Conservation (phyloP, 768 basidiomycete species). For the Tremella mesenterica region DNA sequence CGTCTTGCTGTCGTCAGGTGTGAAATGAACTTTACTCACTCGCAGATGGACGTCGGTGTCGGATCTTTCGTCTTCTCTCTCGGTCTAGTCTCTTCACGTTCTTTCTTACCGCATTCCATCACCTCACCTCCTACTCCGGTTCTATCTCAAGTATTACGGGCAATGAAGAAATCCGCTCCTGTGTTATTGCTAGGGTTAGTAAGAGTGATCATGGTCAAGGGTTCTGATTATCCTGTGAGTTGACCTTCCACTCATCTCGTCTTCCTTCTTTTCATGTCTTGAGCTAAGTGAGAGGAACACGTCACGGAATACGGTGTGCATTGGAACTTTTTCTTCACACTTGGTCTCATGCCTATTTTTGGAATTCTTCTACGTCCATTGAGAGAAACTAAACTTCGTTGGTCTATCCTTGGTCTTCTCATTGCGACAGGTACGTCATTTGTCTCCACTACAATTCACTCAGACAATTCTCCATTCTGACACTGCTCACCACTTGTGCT, state of each 20-base stretch:
- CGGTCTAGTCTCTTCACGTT: slow-evolving; percentile 65
- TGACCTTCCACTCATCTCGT: background rate
- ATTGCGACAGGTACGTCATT: slow-evolving; percentile 49
- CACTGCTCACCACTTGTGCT: background rate
- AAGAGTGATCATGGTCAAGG: slow-evolving; percentile 78
- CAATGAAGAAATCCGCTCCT: slow-evolving; percentile 57
- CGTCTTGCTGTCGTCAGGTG: no score
- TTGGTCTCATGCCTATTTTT: slow-evolving; percentile 67
- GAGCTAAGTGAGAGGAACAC: slow-evolving; percentile 59
- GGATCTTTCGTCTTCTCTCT: slow-evolving; percentile 97
- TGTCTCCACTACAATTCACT: slow-evolving; percentile 7
- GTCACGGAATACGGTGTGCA: slow-evolving; percentile 91
- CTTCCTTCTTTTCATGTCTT: background rate
- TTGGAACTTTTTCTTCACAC: slow-evolving; percentile 98
- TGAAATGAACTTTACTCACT: no score
- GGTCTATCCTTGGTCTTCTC: slow-evolving; percentile 57
- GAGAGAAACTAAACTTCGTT: slow-evolving; percentile 50
- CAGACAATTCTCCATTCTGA: no score
- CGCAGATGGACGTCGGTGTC: slow-evolving; percentile 96
- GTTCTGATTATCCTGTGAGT: slow-evolving; percentile 81
- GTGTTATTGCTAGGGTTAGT: slow-evolving; percentile 65
- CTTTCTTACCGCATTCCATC: no score
- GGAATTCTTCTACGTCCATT: slow-evolving; percentile 64
- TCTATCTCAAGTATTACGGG: slow-evolving; percentile 49
- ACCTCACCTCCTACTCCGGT: slow-evolving; percentile 54